These are phyloP conservation scores for Lichtheimia ramosa DNA, from an alignment of 371 early-diverging fungal genomes.

Conservation along the genomic window DNA sequence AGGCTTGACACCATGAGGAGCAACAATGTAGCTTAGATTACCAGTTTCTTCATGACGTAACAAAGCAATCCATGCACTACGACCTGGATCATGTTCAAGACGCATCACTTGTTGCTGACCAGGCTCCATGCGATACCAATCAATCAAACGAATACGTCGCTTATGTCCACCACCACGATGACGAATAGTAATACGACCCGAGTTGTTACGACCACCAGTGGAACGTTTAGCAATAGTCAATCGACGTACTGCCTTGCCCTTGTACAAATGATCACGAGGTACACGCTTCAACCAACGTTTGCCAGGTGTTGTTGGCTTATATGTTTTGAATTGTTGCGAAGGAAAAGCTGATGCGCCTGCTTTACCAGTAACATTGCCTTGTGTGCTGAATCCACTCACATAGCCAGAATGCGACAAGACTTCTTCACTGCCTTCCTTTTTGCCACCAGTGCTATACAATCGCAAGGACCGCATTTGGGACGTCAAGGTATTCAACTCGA, in stretches of 20 bases:
- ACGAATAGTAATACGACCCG: constrained; percentile 90
- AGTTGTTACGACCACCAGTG: constrained; percentile 89
- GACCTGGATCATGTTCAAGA: constrained; percentile 94
- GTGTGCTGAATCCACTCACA: constrained; percentile 45
- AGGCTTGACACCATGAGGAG: constrained; percentile 75
- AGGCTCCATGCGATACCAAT: constrained; percentile 77
- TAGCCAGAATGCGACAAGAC: not conserved
- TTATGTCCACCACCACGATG: constrained; percentile 96
- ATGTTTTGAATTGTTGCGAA: constrained; percentile 80
- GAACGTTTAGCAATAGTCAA: constrained; percentile 83
- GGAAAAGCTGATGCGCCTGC: constrained; percentile 32
- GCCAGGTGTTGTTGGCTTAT: constrained; percentile 90
- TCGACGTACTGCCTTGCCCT: constrained; percentile 82
- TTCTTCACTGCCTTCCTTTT: no score
- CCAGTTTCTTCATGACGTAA: constrained; percentile 77
- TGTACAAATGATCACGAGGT: constrained; percentile 88
- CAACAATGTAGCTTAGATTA: constrained; percentile 83
- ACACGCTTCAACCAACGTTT: constrained; percentile 86
- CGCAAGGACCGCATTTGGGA: no score
- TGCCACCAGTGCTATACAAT: no score
- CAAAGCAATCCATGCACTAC: constrained; percentile 91
- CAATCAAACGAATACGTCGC: constrained; percentile 84
- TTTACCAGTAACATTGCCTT: constrained; percentile 28
- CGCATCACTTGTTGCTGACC: constrained; percentile 86
- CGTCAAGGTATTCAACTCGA: no score